Percentiles rank a stretch among this genome's conserved stretches.
Conservation (phyloP, 108 stramenopile species). For the Cylindrotheca fusiformis region DNA sequence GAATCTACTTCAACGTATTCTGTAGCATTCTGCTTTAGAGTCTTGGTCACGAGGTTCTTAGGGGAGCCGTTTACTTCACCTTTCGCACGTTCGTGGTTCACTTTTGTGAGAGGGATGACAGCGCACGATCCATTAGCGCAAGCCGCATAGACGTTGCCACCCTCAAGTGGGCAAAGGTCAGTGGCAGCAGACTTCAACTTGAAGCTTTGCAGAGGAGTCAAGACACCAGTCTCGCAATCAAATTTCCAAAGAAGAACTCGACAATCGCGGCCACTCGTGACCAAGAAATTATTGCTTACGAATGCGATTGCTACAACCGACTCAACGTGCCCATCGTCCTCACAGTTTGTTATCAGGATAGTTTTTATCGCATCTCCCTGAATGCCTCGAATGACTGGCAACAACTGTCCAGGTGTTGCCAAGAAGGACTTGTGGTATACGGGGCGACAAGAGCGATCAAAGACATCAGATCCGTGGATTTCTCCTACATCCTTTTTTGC, state of each 20-base stretch:
- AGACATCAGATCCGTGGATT: conserved; percentile 50
- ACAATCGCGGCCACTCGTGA: conserved; percentile 65
- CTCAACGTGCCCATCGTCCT: conserved; percentile 52
- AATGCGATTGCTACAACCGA: conserved; percentile 52
- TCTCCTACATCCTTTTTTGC: conserved; percentile 53
- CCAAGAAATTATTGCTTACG: conserved; percentile 18
- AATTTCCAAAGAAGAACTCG: conserved; percentile 59
- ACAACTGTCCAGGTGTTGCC: conserved; percentile 25
- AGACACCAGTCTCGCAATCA: background rate
- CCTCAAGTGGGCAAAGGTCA: conserved; percentile 2
- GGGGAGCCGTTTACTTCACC: conserved; percentile 8
- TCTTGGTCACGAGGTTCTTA: background rate
- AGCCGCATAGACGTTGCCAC: conserved; percentile 32
- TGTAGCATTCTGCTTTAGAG: conserved; percentile 17
- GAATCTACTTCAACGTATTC: no score
- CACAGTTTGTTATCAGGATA: conserved; percentile 1
- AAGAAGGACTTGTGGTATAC: conserved; percentile 1
- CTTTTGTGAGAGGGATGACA: no score
- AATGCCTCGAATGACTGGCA: conserved; percentile 14
- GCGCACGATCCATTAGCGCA: conserved; percentile 35
- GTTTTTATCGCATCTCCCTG: background rate
- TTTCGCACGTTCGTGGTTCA: conserved; percentile 11
- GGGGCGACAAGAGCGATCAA: conserved; percentile 50
- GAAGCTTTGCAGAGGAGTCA: conserved; percentile 7
- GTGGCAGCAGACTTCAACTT: conserved; percentile 8